A percentile compares a stretch with the other conserved stretches of the same genome.
phyloP scores from a whole-genome alignment of 2,329 filamentous ascomycete species.

The Fusarium chuoi region DNA sequence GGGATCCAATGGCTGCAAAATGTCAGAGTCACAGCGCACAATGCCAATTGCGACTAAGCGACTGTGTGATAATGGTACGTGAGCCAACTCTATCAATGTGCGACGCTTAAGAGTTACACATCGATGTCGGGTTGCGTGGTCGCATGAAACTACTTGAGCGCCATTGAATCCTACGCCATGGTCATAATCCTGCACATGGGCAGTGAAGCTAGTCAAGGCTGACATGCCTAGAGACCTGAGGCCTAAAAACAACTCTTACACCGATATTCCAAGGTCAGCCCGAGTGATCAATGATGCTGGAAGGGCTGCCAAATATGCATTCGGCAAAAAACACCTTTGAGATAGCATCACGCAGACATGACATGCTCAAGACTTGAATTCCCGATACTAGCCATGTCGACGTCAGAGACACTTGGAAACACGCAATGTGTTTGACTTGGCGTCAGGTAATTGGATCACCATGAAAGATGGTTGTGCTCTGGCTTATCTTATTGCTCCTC shows the following conservation, averaged over 20 bases:
- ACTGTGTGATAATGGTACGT: background rate
- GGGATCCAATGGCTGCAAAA: background rate
- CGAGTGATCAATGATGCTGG: background rate
- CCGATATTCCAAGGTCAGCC: conserved; percentile 12
- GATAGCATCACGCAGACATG: background rate
- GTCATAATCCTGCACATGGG: background rate
- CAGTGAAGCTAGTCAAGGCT: background rate
- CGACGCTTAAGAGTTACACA: background rate
- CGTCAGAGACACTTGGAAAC: background rate
- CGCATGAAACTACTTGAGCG: background rate
- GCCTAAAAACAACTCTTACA: background rate
- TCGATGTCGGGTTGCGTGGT: background rate
- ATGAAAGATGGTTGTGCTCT: background rate
- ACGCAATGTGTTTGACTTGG: background rate
- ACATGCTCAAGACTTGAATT: background rate
- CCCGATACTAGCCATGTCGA: background rate
- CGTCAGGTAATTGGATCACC: background rate
- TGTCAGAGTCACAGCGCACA: background rate
- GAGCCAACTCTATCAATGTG: background rate
- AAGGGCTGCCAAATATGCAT: background rate
- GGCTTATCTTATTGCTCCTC: background rate
- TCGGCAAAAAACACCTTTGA: background rate
- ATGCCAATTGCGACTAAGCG: background rate
- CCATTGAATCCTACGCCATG: background rate
- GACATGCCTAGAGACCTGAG: background rate